phyloP scores from a whole-genome alignment of 805 yeast species.

The Saturnispora mendoncae region DNA sequence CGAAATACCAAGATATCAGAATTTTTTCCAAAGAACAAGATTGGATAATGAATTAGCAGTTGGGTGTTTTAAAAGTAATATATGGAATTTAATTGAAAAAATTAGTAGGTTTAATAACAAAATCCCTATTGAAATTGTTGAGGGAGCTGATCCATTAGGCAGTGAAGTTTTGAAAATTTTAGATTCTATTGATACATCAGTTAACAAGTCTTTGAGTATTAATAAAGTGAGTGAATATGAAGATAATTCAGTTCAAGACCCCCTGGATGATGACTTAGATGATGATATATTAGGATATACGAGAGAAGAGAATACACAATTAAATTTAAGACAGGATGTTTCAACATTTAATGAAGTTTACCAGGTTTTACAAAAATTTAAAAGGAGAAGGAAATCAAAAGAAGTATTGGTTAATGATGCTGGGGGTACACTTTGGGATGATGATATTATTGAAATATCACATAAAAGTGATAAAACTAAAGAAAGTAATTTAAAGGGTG shows the following conservation, averaged over 20 bases:
- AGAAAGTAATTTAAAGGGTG: too few relatives aligned
- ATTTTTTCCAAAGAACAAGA: neutral
- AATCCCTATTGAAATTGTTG: neutral
- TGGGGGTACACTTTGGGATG: too few relatives aligned
- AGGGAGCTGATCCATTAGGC: slow-evolving; percentile 6
- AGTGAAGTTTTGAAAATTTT: slow-evolving; percentile 9
- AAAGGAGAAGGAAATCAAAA: neutral
- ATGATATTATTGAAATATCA: too few relatives aligned
- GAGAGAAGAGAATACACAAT: neutral
- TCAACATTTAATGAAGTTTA: slow-evolving; percentile 13
- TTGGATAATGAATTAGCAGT: neutral
- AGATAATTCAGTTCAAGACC: too few relatives aligned
- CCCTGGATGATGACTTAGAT: neutral
- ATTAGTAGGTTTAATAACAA: slow-evolving; percentile 12
- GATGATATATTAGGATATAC: neutral
- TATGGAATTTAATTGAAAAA: slow-evolving; percentile 8
- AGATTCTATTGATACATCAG: neutral
- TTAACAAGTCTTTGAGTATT: too few relatives aligned
- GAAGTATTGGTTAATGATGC: too few relatives aligned
- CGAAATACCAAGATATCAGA: neutral
- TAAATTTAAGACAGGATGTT: slow-evolving; percentile 8
- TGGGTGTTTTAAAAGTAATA: neutral
- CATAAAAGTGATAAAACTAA: too few relatives aligned
- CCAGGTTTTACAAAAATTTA: slow-evolving; percentile 9
- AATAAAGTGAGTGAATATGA: too few relatives aligned